Conservation (phyloP, 345 rosid species). For the Rhodamnia argentea region DNA sequence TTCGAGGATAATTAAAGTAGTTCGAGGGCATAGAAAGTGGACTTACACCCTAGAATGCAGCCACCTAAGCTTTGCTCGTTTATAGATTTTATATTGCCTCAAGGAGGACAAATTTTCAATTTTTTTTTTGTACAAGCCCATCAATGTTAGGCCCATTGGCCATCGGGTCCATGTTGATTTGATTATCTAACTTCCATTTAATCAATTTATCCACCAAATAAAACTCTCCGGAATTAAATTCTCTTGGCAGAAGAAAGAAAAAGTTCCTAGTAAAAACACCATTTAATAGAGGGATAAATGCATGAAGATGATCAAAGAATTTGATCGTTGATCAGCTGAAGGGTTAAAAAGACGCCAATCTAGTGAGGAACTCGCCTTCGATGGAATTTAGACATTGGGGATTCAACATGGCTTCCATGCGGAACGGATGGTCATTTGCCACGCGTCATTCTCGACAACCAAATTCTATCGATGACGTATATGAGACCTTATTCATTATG, state of each 20-base stretch:
- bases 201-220: background rate
- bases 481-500: background rate
- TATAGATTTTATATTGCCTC: background rate
- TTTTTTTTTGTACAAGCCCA: background rate
- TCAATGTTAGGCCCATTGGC: background rate
- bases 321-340: background rate
- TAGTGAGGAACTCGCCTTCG: accelerated
- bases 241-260: background rate
- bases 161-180: background rate
- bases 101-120: background rate
- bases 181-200: background rate
- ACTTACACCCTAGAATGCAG: background rate
- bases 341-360: background rate
- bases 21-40: background rate
- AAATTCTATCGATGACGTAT: background rate
- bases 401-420: background rate
- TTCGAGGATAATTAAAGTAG: background rate
- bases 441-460: background rate
- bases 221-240: background rate
- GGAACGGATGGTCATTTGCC: background rate
- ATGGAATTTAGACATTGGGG: background rate
- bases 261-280: background rate
- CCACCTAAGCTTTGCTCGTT: background rate
- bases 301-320: background rate
- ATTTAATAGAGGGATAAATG: background rate